Conservation (phyloP, 305 asterid genomes). For the Ajuga reptans region DNA sequence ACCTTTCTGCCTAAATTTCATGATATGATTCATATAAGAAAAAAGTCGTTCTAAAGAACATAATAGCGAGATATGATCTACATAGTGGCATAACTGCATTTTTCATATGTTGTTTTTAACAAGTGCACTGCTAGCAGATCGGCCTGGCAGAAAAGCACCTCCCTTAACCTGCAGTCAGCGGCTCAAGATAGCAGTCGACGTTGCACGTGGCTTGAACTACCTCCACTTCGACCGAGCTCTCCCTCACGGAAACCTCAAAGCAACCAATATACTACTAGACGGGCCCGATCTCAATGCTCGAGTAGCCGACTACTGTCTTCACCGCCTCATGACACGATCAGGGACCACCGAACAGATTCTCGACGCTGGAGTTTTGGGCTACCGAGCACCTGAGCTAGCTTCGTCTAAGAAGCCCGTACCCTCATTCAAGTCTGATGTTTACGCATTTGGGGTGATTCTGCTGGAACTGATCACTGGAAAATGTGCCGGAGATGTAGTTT, state of each 20-base stretch:
- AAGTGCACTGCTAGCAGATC: slow-evolving; percentile 43
- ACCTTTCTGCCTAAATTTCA: neutral
- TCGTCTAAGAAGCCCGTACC: slow-evolving; percentile 76
- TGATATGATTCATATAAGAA: no score
- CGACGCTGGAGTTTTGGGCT: slow-evolving; percentile 82
- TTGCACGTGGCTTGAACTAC: slow-evolving; percentile 89
- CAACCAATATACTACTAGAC: slow-evolving; percentile 62
- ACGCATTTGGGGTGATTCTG: slow-evolving; percentile 78
- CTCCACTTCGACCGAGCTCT: slow-evolving; percentile 90
- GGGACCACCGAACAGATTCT: slow-evolving; percentile 86
- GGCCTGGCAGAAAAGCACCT: slow-evolving; percentile 74
- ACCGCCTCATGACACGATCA: slow-evolving; percentile 86
- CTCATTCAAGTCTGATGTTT: slow-evolving; percentile 89
- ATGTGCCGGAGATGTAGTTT: slow-evolving; percentile 91
- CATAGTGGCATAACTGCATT: no score
- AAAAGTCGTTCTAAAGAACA: no score
- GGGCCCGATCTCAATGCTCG: slow-evolving; percentile 73
- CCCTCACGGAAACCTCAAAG: slow-evolving; percentile 93
- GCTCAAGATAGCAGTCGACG: slow-evolving; percentile 78
- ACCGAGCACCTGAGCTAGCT: slow-evolving; percentile 93
- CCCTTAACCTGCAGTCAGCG: slow-evolving; percentile 73
- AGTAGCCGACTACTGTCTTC: slow-evolving; percentile 84
- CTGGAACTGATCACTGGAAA: slow-evolving; percentile 79
- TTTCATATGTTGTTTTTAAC: neutral
- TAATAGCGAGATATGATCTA: no score